Percentiles rank a stretch among this genome's conserved stretches.
Conservation (phyloP, 2,329 filamentous ascomycete species). For the Fusarium papillatum region DNA sequence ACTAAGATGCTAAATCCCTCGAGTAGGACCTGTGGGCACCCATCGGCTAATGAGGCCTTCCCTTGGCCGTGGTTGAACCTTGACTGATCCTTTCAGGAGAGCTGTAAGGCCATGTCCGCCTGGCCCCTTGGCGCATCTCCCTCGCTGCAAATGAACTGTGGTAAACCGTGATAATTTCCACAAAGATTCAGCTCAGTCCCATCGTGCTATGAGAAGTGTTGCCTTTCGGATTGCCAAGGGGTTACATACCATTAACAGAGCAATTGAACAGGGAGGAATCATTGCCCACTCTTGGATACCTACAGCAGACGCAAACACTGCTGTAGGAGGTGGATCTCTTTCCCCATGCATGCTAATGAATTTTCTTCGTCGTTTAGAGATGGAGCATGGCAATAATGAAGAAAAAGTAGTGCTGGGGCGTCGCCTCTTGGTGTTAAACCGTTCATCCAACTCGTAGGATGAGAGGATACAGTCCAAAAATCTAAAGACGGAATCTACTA, state of each 20-base stretch:
- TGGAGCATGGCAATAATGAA: not conserved
- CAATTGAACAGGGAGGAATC: not conserved
- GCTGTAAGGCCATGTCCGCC: not conserved
- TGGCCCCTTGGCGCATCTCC: not conserved
- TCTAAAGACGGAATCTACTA: not conserved
- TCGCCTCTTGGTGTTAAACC: too few relatives aligned
- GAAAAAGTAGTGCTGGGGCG: not conserved
- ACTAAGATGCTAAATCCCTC: not conserved
- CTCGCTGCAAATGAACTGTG: not conserved
- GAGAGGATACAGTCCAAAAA: not conserved
- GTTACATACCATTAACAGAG: not conserved
- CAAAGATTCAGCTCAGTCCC: not conserved
- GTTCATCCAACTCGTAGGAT: not conserved
- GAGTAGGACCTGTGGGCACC: not conserved
- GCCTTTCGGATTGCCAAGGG: not conserved
- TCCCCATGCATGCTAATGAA: too few relatives aligned
- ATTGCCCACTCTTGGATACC: not conserved
- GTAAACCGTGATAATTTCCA: not conserved
- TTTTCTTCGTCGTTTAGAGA: not conserved
- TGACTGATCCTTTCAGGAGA: not conserved
- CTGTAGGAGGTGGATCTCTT: not conserved
- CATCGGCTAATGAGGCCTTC: not conserved
- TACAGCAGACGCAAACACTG: not conserved
- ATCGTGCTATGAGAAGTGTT: not conserved
- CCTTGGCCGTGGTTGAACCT: not conserved